Evolutionary conservation across 164 flowering plant species (phyloP).

Genomic region (Vitis rotundifolia): DNA sequence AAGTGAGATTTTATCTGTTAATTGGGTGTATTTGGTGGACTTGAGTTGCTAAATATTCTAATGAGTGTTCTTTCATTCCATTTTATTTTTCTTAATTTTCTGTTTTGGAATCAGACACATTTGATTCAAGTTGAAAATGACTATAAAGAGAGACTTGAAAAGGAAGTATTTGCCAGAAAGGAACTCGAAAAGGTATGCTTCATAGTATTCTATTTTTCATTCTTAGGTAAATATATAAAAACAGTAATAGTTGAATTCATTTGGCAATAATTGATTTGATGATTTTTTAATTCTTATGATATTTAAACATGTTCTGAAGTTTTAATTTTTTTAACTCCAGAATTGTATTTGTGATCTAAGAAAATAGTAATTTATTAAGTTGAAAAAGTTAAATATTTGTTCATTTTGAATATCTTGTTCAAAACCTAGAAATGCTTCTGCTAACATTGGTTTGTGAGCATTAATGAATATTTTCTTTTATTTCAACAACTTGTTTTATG

Average conservation of each 20-base stretch:
- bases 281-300: too few species aligned
- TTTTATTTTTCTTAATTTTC: not conserved
- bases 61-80: not conserved
- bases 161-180: constrained; percentile 54
- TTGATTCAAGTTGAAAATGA: constrained; percentile 74
- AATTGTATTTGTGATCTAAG: too few species aligned
- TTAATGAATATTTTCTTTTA: too few species aligned
- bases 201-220: not conserved
- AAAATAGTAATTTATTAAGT: too few species aligned
- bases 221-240: not conserved
- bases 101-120: constrained; percentile 52
- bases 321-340: too few species aligned
- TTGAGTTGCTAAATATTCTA: not conserved
- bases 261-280: not conserved
- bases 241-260: not conserved
- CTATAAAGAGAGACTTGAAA: constrained; percentile 69
- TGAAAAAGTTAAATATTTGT: too few species aligned
- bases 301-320: too few species aligned
- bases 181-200: constrained; percentile 65
- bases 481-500: too few species aligned
- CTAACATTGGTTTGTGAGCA: too few species aligned
- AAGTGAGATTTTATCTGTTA: constrained; percentile 42
- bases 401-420: too few species aligned
- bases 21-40: not conserved
- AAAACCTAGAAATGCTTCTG: too few species aligned